Conservation (phyloP, 2,329 filamentous ascomycete genomes). For the Monilinia laxa region DNA sequence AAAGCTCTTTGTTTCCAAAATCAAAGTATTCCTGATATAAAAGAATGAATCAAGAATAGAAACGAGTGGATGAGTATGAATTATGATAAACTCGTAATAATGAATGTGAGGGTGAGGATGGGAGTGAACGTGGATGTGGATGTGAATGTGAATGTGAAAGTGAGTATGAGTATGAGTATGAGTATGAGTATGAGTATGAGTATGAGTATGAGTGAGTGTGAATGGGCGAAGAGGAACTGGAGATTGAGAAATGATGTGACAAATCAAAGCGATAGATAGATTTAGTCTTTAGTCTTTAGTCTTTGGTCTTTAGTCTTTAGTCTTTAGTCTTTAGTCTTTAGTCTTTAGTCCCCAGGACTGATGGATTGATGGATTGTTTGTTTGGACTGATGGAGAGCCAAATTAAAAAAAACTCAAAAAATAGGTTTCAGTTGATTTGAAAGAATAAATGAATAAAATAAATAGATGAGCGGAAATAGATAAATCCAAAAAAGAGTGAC, state of each 20-base stretch:
- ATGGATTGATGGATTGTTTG: too few relatives aligned
- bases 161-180: too few relatives aligned
- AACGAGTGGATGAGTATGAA: not conserved
- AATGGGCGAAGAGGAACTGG: not conserved
- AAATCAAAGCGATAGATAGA: not conserved
- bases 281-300: too few relatives aligned
- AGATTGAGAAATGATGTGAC: not conserved
- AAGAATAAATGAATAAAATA: not conserved
- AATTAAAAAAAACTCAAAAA: not conserved
- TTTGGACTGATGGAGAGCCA: not conserved
- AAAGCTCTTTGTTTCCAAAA: not conserved
- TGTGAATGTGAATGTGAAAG: too few relatives aligned
- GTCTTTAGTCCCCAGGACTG: slow-evolving; percentile 18
- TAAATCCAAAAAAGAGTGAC: too few relatives aligned
- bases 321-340: too few relatives aligned
- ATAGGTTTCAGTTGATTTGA: not conserved
- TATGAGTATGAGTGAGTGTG: not conserved
- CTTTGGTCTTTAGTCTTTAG: too few relatives aligned
- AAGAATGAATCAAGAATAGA: slow-evolving; percentile 23
- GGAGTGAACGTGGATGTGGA: too few relatives aligned
- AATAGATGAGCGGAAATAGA: too few relatives aligned
- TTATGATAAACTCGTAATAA: not conserved
- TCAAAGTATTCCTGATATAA: not conserved
- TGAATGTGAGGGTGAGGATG: not conserved
- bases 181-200: too few relatives aligned